A percentile compares a stretch with the other conserved stretches of the same genome.
phyloP scores from a whole-genome alignment of 768 basidiomycete genomes.

The Tricholoma furcatifolium region DNA sequence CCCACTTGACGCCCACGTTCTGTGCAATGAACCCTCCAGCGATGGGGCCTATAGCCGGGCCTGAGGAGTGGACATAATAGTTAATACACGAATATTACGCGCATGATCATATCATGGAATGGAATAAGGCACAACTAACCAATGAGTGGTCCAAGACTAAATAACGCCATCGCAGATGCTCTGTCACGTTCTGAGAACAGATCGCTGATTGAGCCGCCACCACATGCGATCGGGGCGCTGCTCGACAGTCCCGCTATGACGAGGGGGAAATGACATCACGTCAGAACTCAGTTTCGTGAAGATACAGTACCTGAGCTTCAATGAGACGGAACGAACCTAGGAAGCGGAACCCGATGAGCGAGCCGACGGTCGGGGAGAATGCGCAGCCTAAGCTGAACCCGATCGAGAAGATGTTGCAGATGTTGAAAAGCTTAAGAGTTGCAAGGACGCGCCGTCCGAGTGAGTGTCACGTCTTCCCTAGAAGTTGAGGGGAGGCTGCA shows the following conservation, averaged over 20 bases:
- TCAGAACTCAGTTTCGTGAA: too few relatives aligned
- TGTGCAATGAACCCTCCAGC: slow-evolving; percentile 65
- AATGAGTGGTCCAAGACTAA: slow-evolving; percentile 58
- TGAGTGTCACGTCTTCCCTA: neutral
- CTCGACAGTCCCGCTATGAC: slow-evolving; percentile 57
- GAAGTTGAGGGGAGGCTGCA: neutral
- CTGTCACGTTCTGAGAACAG: slow-evolving; percentile 55
- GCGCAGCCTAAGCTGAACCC: slow-evolving; percentile 69
- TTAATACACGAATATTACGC: neutral
- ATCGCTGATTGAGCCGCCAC: slow-evolving; percentile 64
- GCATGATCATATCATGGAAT: neutral
- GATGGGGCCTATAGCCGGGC: slow-evolving; percentile 58
- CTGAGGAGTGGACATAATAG: slow-evolving; percentile 19
- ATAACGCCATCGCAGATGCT: slow-evolving; percentile 66
- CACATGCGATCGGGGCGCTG: slow-evolving; percentile 60
- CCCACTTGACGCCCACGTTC: slow-evolving; percentile 55
- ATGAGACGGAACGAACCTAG: slow-evolving; percentile 37
- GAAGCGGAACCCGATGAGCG: slow-evolving; percentile 65
- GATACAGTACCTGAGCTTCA: too few relatives aligned
- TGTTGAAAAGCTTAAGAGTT: slow-evolving; percentile 43
- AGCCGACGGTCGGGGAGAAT: slow-evolving; percentile 51
- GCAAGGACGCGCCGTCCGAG: neutral
- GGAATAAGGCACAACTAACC: slow-evolving; percentile 30
- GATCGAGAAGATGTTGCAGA: slow-evolving; percentile 59
- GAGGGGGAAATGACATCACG: neutral